Base-by-base conservation (phyloP, 805 yeast genomes). In the Candida rishiriensis region DNA sequence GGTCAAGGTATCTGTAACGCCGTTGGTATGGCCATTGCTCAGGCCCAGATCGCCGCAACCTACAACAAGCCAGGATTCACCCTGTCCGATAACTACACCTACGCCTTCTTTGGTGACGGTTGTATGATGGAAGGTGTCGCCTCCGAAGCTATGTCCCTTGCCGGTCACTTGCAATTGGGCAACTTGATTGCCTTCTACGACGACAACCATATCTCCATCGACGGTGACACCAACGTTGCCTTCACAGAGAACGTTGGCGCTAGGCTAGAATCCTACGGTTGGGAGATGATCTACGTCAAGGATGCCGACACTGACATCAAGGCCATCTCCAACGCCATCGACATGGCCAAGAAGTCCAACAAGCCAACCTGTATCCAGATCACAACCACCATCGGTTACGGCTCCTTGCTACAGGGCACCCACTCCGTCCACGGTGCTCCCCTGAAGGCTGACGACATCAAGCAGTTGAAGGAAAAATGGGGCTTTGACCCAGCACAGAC, bases 1-100 rank as follows among this genome's bases (percentile, higher is more conserved):
- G 99, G 99, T 67, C 99, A 91, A 74, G 99, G 99, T 83, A 79
- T 91, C 59, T 76, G 85, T 59, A 90, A 88, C 67, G 97, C 97
- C 44, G 95, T 91, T 59, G 99, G 99, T 74, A 66, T 91, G 55
- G 98, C 99, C 46, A 79, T 91, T 61, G 99, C 97, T 49, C 95
- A 88, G 73, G 81, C 83, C 55, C 90, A 88, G 70, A 72, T 87
- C 49, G 96, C 95, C 57, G 96, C 97, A 54, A 83, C 84, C 55
- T 91, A 83, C 80, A 89, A 90, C 84, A 88, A 86, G 76, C 95
- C 96, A 58, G 85, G 76, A 61, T 79, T 68, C 70, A 70, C 77
- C 38, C 57, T 91, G 46, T 77, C 90, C 45, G 86, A 88, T 73
- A 78, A 79, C 67, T 79, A 74, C 78, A 81, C 89, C 52, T 91